A percentile compares a stretch with the other conserved stretches of the same genome.
Conservation (phyloP, 2,329 filamentous ascomycete genomes). For the Aspergillus ochraceus region DNA sequence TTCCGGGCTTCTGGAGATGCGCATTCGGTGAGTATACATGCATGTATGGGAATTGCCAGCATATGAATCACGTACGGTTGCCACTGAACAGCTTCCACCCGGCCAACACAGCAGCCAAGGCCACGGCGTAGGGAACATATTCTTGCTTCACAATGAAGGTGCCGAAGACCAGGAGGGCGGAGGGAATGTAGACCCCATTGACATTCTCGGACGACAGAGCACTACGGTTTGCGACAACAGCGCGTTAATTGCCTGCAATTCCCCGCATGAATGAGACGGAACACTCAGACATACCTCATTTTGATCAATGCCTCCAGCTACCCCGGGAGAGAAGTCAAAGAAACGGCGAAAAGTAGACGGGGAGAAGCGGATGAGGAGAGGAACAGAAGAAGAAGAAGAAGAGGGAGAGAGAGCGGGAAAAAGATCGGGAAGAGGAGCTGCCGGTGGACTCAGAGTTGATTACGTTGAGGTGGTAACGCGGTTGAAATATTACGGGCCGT, state of each 20-base stretch:
- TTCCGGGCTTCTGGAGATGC: slow-evolving; percentile 66
- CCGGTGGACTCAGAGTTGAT: not conserved
- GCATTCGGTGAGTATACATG: not conserved
- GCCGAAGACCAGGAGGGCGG: slow-evolving; percentile 74
- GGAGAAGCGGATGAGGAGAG: not conserved
- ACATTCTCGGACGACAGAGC: slow-evolving; percentile 56
- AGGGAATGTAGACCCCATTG: slow-evolving; percentile 80
- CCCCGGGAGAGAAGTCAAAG: not conserved
- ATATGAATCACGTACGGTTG: slow-evolving; percentile 60
- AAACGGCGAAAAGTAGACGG: slow-evolving; percentile 3
- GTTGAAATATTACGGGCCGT: not conserved
- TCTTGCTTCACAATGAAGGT: slow-evolving; percentile 76
- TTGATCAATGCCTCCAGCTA: slow-evolving; percentile 16
- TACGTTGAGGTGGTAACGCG: not conserved
- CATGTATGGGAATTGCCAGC: not conserved
- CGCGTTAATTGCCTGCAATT: not conserved
- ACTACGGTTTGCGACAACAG: slow-evolving; percentile 21
- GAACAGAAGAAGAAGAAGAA: slow-evolving; percentile 5
- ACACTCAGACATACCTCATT: slow-evolving; percentile 34
- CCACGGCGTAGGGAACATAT: slow-evolving; percentile 70
- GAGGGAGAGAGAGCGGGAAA: slow-evolving; percentile 8
- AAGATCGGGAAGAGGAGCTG: not conserved
- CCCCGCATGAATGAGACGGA: not conserved
- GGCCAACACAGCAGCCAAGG: slow-evolving; percentile 65
- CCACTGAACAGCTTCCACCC: slow-evolving; percentile 70